Base-by-base conservation (phyloP, 257 asterid genomes). In the Coffea canephora region DNA sequence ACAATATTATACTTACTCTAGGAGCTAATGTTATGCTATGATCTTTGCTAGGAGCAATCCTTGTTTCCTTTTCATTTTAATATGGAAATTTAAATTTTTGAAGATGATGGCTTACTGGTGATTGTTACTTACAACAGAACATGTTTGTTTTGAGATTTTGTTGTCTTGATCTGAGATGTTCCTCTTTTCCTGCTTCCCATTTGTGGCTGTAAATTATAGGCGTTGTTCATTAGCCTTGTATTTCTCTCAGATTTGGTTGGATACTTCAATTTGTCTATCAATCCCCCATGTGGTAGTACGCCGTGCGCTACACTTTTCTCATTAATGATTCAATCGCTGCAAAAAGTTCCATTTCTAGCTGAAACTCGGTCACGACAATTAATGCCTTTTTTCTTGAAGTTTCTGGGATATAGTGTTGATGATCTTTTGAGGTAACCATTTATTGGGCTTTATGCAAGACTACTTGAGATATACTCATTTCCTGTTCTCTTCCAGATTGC, bases 351-450 rank as follows among this genome's bases (percentile, higher is more conserved):
- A 73, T 86, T 90, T 66, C 80, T 88, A 61, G 89, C 79, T 15
- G 97, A 93, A 87, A 89, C 91, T 65, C 90, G 88, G 85, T 88
- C 94, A 80, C 86, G 84, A 77, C 93, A 92, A 77, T 81, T 93
- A 77, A 75, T 95, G 77, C 94, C 96, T 81, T 82, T 93, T 88
- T 95, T 95, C 82, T 80, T 95, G 85, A 91, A 89, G 90, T 93
- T 91, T 81, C 77, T 95, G 74, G 99, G 99, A 80, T 92, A 92
- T 81, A 78, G 70, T 79, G 89, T 81, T 71, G 87, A 87, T 59
- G 87, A 88, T 67, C 79, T 80, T 71, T 57, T 80, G 74, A 90
- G 99, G 98, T 95, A 77, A 39, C 41, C 41, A 39, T 57, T 19
- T 14, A 1, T 66, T 36, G 57, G 2, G 66, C 49, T 6, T 39